Evolutionary conservation across 2,329 filamentous ascomycete genomes (phyloP), one percentile per base, ranked within the genome.

Genomic region (Pseudophaeomoniella oleicola): DNA sequence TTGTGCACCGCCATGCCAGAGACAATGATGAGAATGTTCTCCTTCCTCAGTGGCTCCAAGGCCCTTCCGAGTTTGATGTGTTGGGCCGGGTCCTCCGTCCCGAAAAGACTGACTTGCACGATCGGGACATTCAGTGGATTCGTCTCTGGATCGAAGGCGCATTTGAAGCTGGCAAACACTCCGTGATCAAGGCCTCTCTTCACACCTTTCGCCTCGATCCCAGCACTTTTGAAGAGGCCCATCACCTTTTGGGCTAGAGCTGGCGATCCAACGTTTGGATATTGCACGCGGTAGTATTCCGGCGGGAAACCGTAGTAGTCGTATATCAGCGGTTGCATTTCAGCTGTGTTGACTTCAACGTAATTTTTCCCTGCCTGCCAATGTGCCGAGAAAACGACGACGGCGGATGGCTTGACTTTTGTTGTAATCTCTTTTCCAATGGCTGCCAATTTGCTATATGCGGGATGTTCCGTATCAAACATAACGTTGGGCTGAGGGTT

Each of bases 1-100:
- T 82, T 82, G 47, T 82, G 78, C 15, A 81, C 80, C 0, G 78
- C 77, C 78, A 85, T 84, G 9, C 81, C 81, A 0, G 78, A 78
- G 16, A 71, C 72, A 32, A 86, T 71, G 40, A 86, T 75, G 34
- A 79, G 63, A 36, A 84, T 66, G 13, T 72, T 72, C 37, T 81
- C 69, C 12, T 81, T 73, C 12, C 81, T 70, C 1, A 86, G 65
- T n/a, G 65, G 56, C 5, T 72, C 59, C 2, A 86, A 62, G 2
- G 80, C 79, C 39, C 71, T 64, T 1, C 81, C 81, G 2, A 86
- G 68, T 3, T 62, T 63, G 54, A 78, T 80, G 51, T 86, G 81
- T 49, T 71, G 65, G 40, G 70, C 63, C 0, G 77, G 71, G 40
- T 81, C 71, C 44, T 81, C 75, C 34, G 61, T 70, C 39, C 69